phyloP scores from a whole-genome alignment of 1,284 basidiomycete genomes.

The Clitocybe nebularis region DNA sequence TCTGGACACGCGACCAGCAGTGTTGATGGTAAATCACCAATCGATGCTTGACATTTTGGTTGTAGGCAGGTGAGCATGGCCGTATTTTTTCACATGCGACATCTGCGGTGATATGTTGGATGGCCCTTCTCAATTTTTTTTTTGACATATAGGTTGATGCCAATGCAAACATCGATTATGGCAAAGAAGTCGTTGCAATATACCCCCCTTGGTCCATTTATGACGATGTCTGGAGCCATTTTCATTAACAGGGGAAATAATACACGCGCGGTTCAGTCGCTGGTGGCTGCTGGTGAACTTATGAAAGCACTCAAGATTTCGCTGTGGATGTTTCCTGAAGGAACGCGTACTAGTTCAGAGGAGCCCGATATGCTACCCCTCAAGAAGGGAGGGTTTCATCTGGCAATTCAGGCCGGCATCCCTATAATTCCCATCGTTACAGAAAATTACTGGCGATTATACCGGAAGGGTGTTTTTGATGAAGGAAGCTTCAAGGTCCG shows the following conservation, averaged over 20 bases:
- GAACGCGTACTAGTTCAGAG: conserved; percentile 76
- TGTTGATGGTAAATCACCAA: conserved; percentile 93
- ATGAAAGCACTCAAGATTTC: conserved; percentile 79
- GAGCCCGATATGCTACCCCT: conserved; percentile 76
- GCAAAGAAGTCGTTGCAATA: conserved; percentile 91
- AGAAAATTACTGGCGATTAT: conserved; percentile 91
- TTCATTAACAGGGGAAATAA: conserved; percentile 91
- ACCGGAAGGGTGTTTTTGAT: conserved; percentile 77
- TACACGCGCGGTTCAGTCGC: conserved; percentile 70
- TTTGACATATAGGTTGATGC: conserved; percentile 65
- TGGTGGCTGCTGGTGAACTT: conserved; percentile 74
- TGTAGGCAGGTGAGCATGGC: conserved; percentile 65
- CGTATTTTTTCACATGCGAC: background rate
- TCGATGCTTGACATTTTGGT: conserved; percentile 86
- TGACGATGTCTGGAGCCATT: conserved; percentile 89
- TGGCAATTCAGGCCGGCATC: conserved; percentile 86
- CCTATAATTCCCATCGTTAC: conserved; percentile 91
- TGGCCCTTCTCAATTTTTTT: background rate
- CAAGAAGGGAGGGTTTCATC: conserved; percentile 98
- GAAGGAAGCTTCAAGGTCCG: conserved; percentile 76
- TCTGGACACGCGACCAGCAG: conserved; percentile 61
- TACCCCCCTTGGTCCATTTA: conserved; percentile 89
- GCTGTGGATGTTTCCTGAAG: conserved; percentile 92
- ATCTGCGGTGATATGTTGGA: background rate
- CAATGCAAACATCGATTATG: conserved; percentile 82